These are phyloP conservation scores for Colletotrichum australisinense DNA, from an alignment of 2,329 filamentous ascomycete genomes.

Conservation along the genomic window DNA sequence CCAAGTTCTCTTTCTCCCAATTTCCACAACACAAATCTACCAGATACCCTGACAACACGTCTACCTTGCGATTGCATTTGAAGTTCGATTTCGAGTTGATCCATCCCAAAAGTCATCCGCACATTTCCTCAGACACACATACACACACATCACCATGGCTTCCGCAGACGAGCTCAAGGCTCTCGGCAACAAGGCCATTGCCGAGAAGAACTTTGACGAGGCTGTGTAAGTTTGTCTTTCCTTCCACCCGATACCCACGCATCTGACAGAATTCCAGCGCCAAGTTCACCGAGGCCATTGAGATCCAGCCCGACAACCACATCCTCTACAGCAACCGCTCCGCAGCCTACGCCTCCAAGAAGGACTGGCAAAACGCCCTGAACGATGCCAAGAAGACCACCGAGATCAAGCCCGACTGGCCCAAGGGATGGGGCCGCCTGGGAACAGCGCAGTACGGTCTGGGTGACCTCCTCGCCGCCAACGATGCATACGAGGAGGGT, in stretches of 20 bases:
- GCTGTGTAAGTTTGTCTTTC: slow-evolving; percentile 78
- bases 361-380: slow-evolving; percentile 85
- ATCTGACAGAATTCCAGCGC: slow-evolving; percentile 66
- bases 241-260: too few species aligned
- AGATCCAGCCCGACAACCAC: slow-evolving; percentile 88
- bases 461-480: slow-evolving; percentile 85
- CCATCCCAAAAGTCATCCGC: not conserved
- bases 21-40: slow-evolving; percentile 2
- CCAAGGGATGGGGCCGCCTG: slow-evolving; percentile 95
- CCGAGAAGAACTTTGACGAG: slow-evolving; percentile 95
- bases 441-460: slow-evolving; percentile 90
- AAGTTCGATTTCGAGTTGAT: slow-evolving; percentile 6
- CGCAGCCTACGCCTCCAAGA: slow-evolving; percentile 87
- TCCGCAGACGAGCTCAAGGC: slow-evolving; percentile 88
- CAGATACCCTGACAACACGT: slow-evolving; percentile 38
- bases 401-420: slow-evolving; percentile 96
- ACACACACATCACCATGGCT: slow-evolving; percentile 55
- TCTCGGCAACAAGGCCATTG: slow-evolving; percentile 98
- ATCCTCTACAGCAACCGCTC: slow-evolving; percentile 99
- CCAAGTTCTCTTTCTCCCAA: slow-evolving; percentile 5
- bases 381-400: slow-evolving; percentile 94
- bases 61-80: slow-evolving; percentile 19
- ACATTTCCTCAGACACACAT: not conserved
- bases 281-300: slow-evolving; percentile 95
- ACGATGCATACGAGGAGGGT: slow-evolving; percentile 94